Evolutionary conservation across 768 basidiomycete species (phyloP).

Genomic region (Leccinum barrowsii): DNA sequence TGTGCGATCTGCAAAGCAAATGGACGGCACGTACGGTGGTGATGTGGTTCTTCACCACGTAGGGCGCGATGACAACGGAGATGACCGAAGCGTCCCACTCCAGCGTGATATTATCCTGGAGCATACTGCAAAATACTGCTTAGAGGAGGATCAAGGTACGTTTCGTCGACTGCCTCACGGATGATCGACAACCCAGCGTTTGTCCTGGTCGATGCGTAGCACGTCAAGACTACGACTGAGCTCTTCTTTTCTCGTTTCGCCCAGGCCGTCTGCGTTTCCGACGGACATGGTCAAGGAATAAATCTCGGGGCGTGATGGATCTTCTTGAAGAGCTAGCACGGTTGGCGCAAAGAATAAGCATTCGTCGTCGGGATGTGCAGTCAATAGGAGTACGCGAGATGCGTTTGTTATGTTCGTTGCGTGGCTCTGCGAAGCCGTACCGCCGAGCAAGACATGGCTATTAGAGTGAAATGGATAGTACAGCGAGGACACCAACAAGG

Average conservation of each 20-base stretch:
- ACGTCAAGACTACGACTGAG: constrained; percentile 59
- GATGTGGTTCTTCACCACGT: constrained; percentile 56
- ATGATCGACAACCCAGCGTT: constrained; percentile 62
- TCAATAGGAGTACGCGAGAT: constrained; percentile 58
- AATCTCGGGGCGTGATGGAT: constrained; percentile 32
- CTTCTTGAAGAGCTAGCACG: constrained; percentile 47
- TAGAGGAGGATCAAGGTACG: constrained; percentile 8
- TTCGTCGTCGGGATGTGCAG: constrained; percentile 95
- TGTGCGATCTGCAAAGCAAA: neutral
- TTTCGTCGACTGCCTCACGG: constrained; percentile 48
- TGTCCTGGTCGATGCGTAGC: constrained; percentile 55
- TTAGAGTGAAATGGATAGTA: constrained; percentile 27
- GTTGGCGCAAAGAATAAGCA: constrained; percentile 93
- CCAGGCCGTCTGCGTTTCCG: constrained; percentile 80
- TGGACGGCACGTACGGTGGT: constrained; percentile 47
- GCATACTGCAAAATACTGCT: constrained; percentile 39
- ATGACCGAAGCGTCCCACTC: constrained; percentile 63
- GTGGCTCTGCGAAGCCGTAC: neutral
- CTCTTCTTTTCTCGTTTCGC: constrained; percentile 55
- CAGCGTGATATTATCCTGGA: constrained; percentile 72
- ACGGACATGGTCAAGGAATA: constrained; percentile 71
- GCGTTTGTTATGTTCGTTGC: neutral
- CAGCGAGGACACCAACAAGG: constrained; percentile 20
- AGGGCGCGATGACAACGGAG: constrained; percentile 54
- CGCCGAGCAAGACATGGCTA: constrained; percentile 16